Base-by-base conservation (phyloP, 192 early-diverging fungal species). In the Globomyces pollinis-pini region DNA sequence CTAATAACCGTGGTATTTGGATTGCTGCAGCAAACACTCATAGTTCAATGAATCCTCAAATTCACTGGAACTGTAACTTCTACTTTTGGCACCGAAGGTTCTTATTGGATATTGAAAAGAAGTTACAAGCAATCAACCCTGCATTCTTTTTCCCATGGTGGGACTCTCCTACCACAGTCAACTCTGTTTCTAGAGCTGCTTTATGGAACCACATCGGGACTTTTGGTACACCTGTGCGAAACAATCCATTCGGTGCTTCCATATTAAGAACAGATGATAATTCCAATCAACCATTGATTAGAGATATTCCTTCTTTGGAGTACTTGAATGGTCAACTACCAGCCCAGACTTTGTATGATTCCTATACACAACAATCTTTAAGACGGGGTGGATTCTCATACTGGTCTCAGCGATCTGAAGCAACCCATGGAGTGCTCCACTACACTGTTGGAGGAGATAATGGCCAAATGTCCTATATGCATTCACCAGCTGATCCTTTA, bases 401-500 rank as follows among this genome's bases (percentile, higher is more conserved):
- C 20, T 58, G 39, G 34, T 13, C 11, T 12, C 21, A 20, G 2
- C 15, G 5, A 15, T 6, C 30, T 3, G 31, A 58, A n/a, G 4
- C 30, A 5, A 4, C 18, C 3, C 57, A 58, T 29, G 57, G 57
- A 11, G 8, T 16, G 38, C 28, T 58, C 38, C 39, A 58, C 34
- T 15, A 16, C n/a, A 26, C 16, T 9, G 26, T 39, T n/a, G 53
- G 35, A 9, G 53, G 33, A 16, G 18, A 15, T n/a, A n/a, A n/a
- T n/a, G n/a, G n/a, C n/a, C n/a, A n/a, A n/a, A 59, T 59, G 57
- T 26, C 32, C 9, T n/a, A 4, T 23, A 33, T 33, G 20, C 16
- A 9, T 2, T 67, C 65, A 24, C 59, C 65, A 30, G 16, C 53
- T 36, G 65, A 67, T 43, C 64, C 64, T 18, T 29, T 65, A 2